Evolutionary conservation across 768 basidiomycete species (phyloP).

Genomic region (Mycena belliarum): DNA sequence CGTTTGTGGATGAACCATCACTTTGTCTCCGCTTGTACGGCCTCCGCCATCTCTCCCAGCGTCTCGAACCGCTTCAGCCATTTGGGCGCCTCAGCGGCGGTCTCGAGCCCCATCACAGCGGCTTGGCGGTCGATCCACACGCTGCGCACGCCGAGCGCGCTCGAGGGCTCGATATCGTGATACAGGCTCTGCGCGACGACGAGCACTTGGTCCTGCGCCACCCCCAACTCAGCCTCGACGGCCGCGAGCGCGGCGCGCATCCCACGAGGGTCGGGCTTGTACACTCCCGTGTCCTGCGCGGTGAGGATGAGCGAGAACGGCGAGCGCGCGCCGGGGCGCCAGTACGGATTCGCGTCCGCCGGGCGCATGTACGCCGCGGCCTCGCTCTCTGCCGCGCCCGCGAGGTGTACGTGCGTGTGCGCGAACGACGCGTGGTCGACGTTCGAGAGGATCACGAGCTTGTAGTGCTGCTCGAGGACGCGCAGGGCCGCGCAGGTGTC

Average conservation of each 20-base stretch:
- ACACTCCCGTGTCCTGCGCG: constrained; percentile 71
- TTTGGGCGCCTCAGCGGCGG: constrained; percentile 26
- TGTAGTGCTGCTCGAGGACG: constrained; percentile 60
- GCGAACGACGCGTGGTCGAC: constrained; percentile 68
- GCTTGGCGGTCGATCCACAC: constrained; percentile 68
- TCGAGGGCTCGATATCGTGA: constrained; percentile 70
- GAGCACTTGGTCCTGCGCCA: constrained; percentile 50
- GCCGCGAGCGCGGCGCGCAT: constrained; percentile 51
- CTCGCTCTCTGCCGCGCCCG: constrained; percentile 32
- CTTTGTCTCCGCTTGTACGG: constrained; percentile 37
- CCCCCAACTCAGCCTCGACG: constrained; percentile 42
- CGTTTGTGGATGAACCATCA: too few species aligned
- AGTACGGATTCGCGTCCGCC: constrained; percentile 36
- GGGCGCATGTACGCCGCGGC: constrained; percentile 34
- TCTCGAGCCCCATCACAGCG: constrained; percentile 45
- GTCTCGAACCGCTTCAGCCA: constrained; percentile 61
- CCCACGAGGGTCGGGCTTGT: constrained; percentile 65
- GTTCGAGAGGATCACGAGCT: constrained; percentile 75
- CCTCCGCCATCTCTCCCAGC: constrained; percentile 60
- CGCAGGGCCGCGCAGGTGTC: constrained; percentile 65
- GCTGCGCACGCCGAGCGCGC: constrained; percentile 51
- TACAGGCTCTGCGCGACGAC: constrained; percentile 67
- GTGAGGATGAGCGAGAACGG: constrained; percentile 69
- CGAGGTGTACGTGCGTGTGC: constrained; percentile 57
- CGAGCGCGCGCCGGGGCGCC: constrained; percentile 51